Conservation (phyloP, 1,284 basidiomycete species). For the Cerrena zonata region DNA sequence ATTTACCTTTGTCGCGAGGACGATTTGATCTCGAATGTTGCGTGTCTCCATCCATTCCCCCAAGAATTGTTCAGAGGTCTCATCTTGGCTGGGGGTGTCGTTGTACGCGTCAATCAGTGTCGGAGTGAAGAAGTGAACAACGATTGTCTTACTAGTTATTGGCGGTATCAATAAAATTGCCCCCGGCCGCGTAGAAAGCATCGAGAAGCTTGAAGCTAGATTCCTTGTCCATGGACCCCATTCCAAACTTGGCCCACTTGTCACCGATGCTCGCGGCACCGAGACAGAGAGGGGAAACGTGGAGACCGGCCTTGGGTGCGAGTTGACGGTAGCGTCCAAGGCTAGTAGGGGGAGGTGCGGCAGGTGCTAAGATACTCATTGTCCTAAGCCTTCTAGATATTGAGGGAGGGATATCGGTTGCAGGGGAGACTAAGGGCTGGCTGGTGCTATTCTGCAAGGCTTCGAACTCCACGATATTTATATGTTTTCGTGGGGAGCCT, state of each 20-base stretch:
- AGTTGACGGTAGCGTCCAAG: constrained; percentile 42
- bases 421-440: too few species aligned
- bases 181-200: constrained; percentile 35
- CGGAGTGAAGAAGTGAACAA: neutral
- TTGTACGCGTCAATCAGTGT: neutral
- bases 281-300: constrained; percentile 44
- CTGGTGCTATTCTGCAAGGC: too few species aligned
- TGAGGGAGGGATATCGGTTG: too few species aligned
- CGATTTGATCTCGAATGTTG: constrained; percentile 46
- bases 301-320: constrained; percentile 29
- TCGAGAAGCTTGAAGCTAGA: constrained; percentile 41
- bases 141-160: neutral
- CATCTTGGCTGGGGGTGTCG: constrained; percentile 14
- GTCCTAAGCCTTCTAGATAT: too few species aligned
- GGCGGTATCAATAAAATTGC: constrained; percentile 31
- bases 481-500: too few species aligned
- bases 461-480: too few species aligned
- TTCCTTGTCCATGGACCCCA: constrained; percentile 34
- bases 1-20: constrained; percentile 12
- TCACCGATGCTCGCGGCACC: constrained; percentile 47
- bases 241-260: constrained; percentile 31
- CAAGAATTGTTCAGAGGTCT: constrained; percentile 20
- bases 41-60: constrained; percentile 46
- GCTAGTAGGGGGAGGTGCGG: constrained; percentile 18
- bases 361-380: neutral